Evolutionary conservation across 345 rosid genomes (phyloP).

Genomic region (Trapa bicornis): DNA sequence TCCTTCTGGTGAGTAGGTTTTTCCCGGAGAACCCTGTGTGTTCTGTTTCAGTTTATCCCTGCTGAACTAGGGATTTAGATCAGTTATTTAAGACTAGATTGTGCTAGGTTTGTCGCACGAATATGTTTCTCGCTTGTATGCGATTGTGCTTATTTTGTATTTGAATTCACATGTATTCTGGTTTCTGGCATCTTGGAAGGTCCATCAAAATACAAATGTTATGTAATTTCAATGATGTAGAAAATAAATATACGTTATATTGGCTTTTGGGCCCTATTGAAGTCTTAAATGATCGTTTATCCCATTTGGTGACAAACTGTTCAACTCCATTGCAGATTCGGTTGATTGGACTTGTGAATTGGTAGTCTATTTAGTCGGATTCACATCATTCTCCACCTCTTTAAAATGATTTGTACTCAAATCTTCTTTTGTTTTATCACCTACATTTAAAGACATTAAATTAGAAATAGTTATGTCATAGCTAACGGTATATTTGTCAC

Average conservation of each 20-base stretch:
- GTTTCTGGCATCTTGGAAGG: slow-evolving; percentile 21
- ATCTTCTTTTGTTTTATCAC: too few species aligned
- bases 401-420: too few species aligned
- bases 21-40: background rate
- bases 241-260: slow-evolving; percentile 39
- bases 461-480: too few species aligned
- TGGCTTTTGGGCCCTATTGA: background rate
- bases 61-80: background rate
- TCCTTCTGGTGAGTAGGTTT: background rate
- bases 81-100: background rate
- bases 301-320: too few species aligned
- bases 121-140: background rate
- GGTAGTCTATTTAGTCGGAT: too few species aligned
- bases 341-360: too few species aligned
- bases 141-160: background rate
- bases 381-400: too few species aligned
- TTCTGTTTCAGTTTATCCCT: background rate
- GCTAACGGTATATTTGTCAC: too few species aligned
- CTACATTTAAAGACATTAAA: too few species aligned
- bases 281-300: too few species aligned
- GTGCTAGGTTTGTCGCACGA: background rate
- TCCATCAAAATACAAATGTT: slow-evolving; percentile 50
- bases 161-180: background rate
- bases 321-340: too few species aligned
- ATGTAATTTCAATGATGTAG: slow-evolving; percentile 73